Evolutionary conservation across 139 green algal genomes (phyloP).

Genomic region (Nannochloris sp.): DNA sequence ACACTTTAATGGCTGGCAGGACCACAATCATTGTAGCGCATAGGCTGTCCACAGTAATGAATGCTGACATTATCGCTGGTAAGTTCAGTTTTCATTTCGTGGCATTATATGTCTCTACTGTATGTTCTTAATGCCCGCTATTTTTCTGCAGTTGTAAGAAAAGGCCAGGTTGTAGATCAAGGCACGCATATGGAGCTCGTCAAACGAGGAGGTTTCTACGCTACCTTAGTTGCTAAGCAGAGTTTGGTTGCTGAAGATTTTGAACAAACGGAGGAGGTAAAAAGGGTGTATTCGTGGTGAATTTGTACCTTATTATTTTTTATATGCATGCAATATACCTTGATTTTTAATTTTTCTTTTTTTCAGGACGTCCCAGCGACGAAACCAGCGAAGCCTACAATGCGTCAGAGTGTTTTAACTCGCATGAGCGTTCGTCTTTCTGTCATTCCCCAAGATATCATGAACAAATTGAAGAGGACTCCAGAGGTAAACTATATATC

Average conservation of each 20-base stretch:
- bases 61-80: conserved; percentile 52
- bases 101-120: no score
- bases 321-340: background rate
- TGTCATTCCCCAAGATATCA: background rate
- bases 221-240: conserved; percentile 49
- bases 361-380: background rate
- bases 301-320: background rate
- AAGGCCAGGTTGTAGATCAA: conserved; percentile 33
- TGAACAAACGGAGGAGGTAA: background rate
- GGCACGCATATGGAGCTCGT: conserved; percentile 46
- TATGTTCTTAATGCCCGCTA: no score
- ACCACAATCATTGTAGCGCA: conserved; percentile 62
- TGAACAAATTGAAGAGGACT: background rate
- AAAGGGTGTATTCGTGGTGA: background rate
- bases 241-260: background rate
- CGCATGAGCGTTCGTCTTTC: background rate
- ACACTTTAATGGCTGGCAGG: conserved; percentile 30
- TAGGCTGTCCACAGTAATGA: conserved; percentile 60
- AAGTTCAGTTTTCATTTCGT: conserved; percentile 36
- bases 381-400: background rate
- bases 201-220: conserved; percentile 23
- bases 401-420: background rate
- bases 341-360: background rate
- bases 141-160: conserved; percentile 49
- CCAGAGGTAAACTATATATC: no score